These are phyloP conservation scores for Spiromastix sp. DNA, from an alignment of 2,329 filamentous ascomycete genomes.

Conservation along the genomic window DNA sequence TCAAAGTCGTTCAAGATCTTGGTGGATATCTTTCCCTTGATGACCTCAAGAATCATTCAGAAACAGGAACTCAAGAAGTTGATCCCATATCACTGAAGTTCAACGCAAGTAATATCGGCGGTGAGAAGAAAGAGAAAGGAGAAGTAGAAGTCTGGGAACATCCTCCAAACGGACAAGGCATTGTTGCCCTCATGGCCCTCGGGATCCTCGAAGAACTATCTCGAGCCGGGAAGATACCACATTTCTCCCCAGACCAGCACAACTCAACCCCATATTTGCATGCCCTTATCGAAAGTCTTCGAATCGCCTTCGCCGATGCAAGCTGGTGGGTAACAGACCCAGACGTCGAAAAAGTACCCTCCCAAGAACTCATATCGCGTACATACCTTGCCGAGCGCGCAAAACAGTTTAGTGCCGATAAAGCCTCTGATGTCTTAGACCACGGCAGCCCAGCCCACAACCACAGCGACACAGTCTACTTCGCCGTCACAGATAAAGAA, in stretches of 20 bases:
- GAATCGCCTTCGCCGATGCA: constrained; percentile 82
- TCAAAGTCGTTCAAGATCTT: constrained; percentile 64
- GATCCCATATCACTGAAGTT: constrained; percentile 78
- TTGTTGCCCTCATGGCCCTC: constrained; percentile 87
- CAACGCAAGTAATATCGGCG: constrained; percentile 50
- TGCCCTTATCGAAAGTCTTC: constrained; percentile 74
- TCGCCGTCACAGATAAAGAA: constrained; percentile 66
- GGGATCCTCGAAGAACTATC: constrained; percentile 86
- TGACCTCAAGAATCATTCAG: constrained; percentile 68
- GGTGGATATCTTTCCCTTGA: constrained; percentile 71
- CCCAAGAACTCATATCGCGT: constrained; percentile 57
- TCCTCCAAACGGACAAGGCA: constrained; percentile 90
- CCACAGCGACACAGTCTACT: constrained; percentile 90
- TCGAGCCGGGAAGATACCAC: constrained; percentile 60
- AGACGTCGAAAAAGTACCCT: constrained; percentile 58
- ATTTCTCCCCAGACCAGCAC: constrained; percentile 61
- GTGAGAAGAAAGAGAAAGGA: constrained; percentile 35
- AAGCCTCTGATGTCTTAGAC: constrained; percentile 42
- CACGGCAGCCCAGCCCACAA: constrained; percentile 78
- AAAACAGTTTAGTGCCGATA: constrained; percentile 49
- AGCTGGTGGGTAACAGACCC: constrained; percentile 88
- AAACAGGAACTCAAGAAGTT: constrained; percentile 64
- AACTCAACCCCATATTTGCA: constrained; percentile 77
- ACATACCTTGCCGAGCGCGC: constrained; percentile 63
- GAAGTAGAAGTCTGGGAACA: constrained; percentile 86